phyloP scores from a whole-genome alignment of 1,284 basidiomycete species.

The Sporisorium sorghi region DNA sequence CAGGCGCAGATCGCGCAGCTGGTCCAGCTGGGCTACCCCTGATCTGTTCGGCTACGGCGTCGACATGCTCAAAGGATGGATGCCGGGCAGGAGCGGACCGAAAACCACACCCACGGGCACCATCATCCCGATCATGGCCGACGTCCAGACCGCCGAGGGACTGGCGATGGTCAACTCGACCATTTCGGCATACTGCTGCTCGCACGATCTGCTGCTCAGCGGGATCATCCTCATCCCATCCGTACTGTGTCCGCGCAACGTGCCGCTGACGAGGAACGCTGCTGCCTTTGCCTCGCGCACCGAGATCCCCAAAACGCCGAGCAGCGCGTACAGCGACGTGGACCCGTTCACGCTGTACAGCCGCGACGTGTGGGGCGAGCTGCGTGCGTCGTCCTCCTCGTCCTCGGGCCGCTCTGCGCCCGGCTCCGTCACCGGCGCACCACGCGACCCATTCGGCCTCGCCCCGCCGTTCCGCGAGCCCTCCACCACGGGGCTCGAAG shows the following conservation, averaged over 20 bases:
- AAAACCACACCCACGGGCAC: slow-evolving; percentile 33
- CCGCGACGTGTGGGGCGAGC: slow-evolving; percentile 34
- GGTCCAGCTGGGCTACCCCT: slow-evolving; percentile 51
- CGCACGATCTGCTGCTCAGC: slow-evolving; percentile 50
- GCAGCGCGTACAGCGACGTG: slow-evolving; percentile 38
- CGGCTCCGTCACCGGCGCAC: neutral
- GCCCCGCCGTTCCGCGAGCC: slow-evolving; percentile 30
- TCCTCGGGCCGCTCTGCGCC: slow-evolving; percentile 1
- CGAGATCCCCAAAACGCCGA: slow-evolving; percentile 27
- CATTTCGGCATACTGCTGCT: slow-evolving; percentile 51
- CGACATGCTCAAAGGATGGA: slow-evolving; percentile 61
- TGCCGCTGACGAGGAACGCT: slow-evolving; percentile 23
- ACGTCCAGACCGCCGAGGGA: slow-evolving; percentile 43
- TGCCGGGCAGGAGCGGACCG: slow-evolving; percentile 32
- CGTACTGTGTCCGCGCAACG: slow-evolving; percentile 46
- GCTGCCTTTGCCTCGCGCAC: slow-evolving; percentile 8
- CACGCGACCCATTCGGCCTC: slow-evolving; percentile 33
- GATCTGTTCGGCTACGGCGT: slow-evolving; percentile 52
- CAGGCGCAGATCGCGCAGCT: slow-evolving; percentile 37
- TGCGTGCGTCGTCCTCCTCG: slow-evolving; percentile 13
- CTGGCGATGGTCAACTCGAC: slow-evolving; percentile 52
- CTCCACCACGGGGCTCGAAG: neutral
- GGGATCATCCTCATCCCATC: slow-evolving; percentile 53
- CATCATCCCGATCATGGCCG: slow-evolving; percentile 58
- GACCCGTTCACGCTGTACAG: slow-evolving; percentile 39